These are phyloP conservation scores for Fusarium bulbicola DNA, from an alignment of 2,329 filamentous ascomycete genomes.

Conservation along the genomic window DNA sequence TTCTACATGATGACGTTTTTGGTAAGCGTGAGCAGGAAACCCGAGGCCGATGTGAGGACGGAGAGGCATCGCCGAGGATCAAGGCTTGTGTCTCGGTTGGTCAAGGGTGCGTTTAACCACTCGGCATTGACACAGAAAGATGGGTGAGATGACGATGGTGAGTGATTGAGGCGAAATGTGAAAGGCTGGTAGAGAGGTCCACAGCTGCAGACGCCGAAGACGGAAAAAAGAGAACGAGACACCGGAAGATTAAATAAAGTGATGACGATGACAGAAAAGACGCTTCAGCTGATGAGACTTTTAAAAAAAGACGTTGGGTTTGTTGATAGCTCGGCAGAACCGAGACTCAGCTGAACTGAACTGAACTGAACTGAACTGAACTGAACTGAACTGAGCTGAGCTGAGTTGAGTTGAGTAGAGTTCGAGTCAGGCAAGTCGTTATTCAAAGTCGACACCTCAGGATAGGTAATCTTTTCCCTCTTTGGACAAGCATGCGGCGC, in stretches of 20 bases:
- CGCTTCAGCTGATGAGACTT: not conserved
- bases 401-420: not conserved
- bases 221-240: not conserved
- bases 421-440: slow-evolving; percentile 21
- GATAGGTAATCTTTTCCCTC: slow-evolving; percentile 18
- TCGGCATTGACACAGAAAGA: slow-evolving; percentile 31
- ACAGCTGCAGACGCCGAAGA: slow-evolving; percentile 6
- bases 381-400: too few species aligned
- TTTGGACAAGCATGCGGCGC: slow-evolving; percentile 14
- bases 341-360: not conserved
- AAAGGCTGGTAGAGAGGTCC: not conserved
- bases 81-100: not conserved
- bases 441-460: slow-evolving; percentile 33
- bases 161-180: not conserved
- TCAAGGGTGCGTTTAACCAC: slow-evolving; percentile 22
- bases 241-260: not conserved
- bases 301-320: not conserved
- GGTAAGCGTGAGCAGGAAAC: slow-evolving; percentile 43
- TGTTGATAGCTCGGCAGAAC: slow-evolving; percentile 3
- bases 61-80: slow-evolving; percentile 46
- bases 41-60: slow-evolving; percentile 45
- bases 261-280: slow-evolving; percentile 10
- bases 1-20: slow-evolving; percentile 55
- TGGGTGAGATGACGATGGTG: slow-evolving; percentile 1
- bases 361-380: not conserved